Base-by-base conservation (phyloP, 768 basidiomycete species). In the Suillus ampliporus region DNA sequence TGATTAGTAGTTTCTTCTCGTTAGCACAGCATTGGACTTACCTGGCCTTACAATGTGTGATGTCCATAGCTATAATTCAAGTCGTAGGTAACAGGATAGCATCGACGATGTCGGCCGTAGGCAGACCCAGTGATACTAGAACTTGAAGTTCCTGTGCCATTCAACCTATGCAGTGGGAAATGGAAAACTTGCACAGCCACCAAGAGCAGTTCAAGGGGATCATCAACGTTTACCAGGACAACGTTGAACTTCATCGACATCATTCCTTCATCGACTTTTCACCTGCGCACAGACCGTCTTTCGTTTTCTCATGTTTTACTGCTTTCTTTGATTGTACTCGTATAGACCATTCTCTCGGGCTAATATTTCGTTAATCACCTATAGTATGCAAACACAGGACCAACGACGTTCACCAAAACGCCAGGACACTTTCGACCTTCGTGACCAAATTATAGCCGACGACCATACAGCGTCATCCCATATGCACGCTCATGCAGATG, bases 401-500 rank as follows among this genome's bases (percentile, higher is more conserved):
- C 69, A 69, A 34, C 64, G 21, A 57, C 61, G 64, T 47, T 34
- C 66, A 41, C 64, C 69, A 64, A 77, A 74, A 52, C 79, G 81
- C 61, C 80, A 83, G 67, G 91, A 92, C 60, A 89, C 90, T 31
- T 91, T 85, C 70, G 90, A 92, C 79, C 79, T 92, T 52, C 85
- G 88, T 47, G 86, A 86, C 65, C 84, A 89, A 60, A 85, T 91
- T 38, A 78, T 76, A 56, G 69, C 79, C 44, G 83, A 83, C 74
- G 82, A 89, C 63, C 85, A 75, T 74, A 79, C 44, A 82, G 79
- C 60, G 67, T 66, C 76, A 64, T 70, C 83, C 63, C 70, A 84
- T 72, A 71, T 79, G 61, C 81, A 83, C n/a, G 78, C 79, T 11
- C 83, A 84, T 52, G 77, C 77, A 28, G 83, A 85, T 56, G 80